Evolutionary conservation across 2,329 filamentous ascomycete species (phyloP).

Genomic region (Metarhizium brunneum): DNA sequence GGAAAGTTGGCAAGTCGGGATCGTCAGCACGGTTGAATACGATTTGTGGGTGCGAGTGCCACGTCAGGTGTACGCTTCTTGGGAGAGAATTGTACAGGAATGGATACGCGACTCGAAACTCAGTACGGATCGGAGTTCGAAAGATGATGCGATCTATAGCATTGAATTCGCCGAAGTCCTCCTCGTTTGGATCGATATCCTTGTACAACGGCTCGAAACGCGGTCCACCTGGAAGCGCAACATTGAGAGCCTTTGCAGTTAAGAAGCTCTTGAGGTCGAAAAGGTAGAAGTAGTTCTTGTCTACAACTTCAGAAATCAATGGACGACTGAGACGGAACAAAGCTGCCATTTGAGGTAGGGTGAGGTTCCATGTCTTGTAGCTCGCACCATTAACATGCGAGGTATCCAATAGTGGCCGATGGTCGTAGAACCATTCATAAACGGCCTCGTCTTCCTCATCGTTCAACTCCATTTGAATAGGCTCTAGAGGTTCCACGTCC

Average conservation of each 20-base stretch:
- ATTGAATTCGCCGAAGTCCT: constrained; percentile 99
- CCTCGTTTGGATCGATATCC: constrained; percentile 96
- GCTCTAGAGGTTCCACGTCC: constrained; percentile 93
- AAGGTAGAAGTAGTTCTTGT: constrained; percentile 96
- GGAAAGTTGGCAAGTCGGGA: constrained; percentile 84
- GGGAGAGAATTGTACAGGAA: constrained; percentile 95
- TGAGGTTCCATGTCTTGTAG: constrained; percentile 93
- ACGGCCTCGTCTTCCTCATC: constrained; percentile 87
- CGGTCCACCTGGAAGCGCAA: constrained; percentile 93
- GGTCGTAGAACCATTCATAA: constrained; percentile 96
- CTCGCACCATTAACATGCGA: constrained; percentile 92
- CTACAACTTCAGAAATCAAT: constrained; percentile 81
- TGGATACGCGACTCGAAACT: constrained; percentile 90
- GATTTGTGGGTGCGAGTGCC: constrained; percentile 88
- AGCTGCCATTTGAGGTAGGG: constrained; percentile 90
- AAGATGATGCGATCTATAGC: constrained; percentile 99
- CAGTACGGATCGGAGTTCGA: constrained; percentile 85
- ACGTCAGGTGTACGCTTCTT: constrained; percentile 83
- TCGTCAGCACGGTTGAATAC: constrained; percentile 87
- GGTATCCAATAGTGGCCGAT: constrained; percentile 82
- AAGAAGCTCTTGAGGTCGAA: constrained; percentile 93
- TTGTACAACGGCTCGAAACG: constrained; percentile 97
- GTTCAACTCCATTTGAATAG: constrained; percentile 97
- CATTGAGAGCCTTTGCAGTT: constrained; percentile 93
- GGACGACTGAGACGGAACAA: constrained; percentile 87